Evolutionary conservation across 1,284 basidiomycete species (phyloP), one percentile per base, ranked within the genome.

Genomic region (Marasmius sp.): DNA sequence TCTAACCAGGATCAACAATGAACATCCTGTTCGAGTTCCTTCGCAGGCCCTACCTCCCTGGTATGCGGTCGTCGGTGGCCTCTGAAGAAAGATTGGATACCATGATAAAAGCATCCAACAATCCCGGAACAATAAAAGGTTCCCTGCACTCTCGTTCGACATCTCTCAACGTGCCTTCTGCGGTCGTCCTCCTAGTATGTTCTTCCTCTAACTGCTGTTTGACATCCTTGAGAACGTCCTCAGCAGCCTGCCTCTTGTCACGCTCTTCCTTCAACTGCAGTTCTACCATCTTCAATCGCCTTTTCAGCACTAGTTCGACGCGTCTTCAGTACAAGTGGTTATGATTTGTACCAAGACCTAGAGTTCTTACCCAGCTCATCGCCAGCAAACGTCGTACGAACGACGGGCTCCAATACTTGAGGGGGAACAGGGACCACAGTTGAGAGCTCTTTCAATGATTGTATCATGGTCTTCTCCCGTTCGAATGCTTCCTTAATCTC

Each of bases 91-190:
- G 27, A 22, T 61, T 49, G 2, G 65, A 61, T 39, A 64, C 39
- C 41, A 22, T 55, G 7, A 79, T 63, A 66, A 82, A 83, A 43
- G 81, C 80, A 51, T 83, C 78, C 62, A 81, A 59, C 62, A 83
- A 70, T n/a, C 78, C 77, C 3, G 81, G 82, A 1, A 83, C 80
- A 41, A 83, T 72, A 68, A 83, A 81, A 4, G 81, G 82, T 57
- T 71, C 70, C 57, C 66, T 71, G 59, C 74, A 77, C 62, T 84
- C 82, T 61, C 72, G 71, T 49, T 74, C 68, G 22, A 81, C 70
- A 63, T 79, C 80, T 60, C 71, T 67, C 57, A 82, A 65, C 39
- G 70, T 65, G 38, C 68, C 64, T 65, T 82, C 80, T 20, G 76
- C 72, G 16, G 72, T 72, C 49, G 67, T 62, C 18, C 77, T 70